phyloP scores from a whole-genome alignment of 768 basidiomycete species.

The Kwoniella bestiolae region DNA sequence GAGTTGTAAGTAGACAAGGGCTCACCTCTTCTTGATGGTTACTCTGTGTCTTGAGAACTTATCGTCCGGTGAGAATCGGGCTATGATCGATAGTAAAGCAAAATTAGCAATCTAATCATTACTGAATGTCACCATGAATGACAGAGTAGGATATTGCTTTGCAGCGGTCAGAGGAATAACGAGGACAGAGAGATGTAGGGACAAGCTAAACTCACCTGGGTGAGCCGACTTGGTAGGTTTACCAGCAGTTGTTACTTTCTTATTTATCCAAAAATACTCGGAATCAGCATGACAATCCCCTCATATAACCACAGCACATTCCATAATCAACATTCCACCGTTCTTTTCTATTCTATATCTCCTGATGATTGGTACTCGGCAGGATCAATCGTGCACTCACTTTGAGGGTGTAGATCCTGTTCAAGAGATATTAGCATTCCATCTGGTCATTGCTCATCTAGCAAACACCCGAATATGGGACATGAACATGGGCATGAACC shows the following conservation, averaged over 20 bases:
- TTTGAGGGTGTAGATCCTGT: conserved; percentile 87
- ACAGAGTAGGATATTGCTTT: too few species aligned
- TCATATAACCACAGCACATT: not conserved
- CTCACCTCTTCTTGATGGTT: conserved; percentile 84
- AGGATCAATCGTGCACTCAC: too few species aligned
- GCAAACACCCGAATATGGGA: too few species aligned
- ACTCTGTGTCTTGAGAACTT: conserved; percentile 98
- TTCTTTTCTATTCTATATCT: too few species aligned
- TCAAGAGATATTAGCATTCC: not conserved
- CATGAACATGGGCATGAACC: conserved; percentile 57
- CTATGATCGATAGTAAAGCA: conserved; percentile 59
- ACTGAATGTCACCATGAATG: too few species aligned
- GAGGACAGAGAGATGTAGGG: not conserved
- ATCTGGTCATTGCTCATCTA: too few species aligned
- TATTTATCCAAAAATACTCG: conserved; percentile 1
- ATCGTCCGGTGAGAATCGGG: conserved; percentile 98
- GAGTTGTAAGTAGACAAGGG: too few species aligned
- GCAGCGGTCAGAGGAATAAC: too few species aligned
- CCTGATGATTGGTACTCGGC: too few species aligned
- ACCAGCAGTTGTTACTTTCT: conserved; percentile 85
- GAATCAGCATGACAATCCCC: conserved; percentile 1
- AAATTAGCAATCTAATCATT: too few species aligned
- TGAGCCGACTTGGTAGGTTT: conserved; percentile 93
- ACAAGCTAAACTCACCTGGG: conserved; percentile 70
- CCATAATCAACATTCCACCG: not conserved